phyloP scores from a whole-genome alignment of 1,284 basidiomycete genomes.

The Cerioporus squamosus region DNA sequence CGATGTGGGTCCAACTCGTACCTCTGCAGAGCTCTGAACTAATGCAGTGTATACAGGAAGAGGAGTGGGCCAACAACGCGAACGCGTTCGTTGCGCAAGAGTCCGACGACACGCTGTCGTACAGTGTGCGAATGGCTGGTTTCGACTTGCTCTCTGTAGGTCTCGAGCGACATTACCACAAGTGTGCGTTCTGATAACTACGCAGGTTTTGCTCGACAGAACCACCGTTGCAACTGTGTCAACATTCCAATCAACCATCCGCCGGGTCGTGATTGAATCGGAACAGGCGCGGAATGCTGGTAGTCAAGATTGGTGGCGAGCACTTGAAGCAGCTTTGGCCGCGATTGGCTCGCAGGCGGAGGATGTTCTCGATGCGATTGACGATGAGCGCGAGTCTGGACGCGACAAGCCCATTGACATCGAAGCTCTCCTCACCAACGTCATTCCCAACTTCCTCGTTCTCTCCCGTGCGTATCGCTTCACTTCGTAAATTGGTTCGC shows the following conservation, averaged over 20 bases:
- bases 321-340: slow-evolving; percentile 84
- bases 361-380: slow-evolving; percentile 74
- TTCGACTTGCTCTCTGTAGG: slow-evolving; percentile 83
- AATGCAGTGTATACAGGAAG: slow-evolving; percentile 60
- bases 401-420: slow-evolving; percentile 76
- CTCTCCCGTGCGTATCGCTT: slow-evolving; percentile 54
- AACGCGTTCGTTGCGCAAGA: slow-evolving; percentile 95
- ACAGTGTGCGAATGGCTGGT: slow-evolving; percentile 83
- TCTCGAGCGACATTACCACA: neutral
- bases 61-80: slow-evolving; percentile 87
- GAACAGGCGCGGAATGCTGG: slow-evolving; percentile 57
- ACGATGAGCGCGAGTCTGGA: slow-evolving; percentile 73
- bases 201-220: slow-evolving; percentile 77
- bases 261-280: slow-evolving; percentile 58
- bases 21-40: neutral
- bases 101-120: slow-evolving; percentile 87
- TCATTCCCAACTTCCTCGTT: slow-evolving; percentile 79
- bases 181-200: neutral
- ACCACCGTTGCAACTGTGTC: slow-evolving; percentile 58
- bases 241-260: slow-evolving; percentile 64
- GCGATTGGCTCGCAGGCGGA: slow-evolving; percentile 86
- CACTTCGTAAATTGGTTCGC: neutral
- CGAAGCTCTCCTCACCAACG: slow-evolving; percentile 72
- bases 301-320: slow-evolving; percentile 78
- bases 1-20: slow-evolving; percentile 62